phyloP scores from a whole-genome alignment of 768 basidiomycete genomes.

The Pleurotus platypus region DNA sequence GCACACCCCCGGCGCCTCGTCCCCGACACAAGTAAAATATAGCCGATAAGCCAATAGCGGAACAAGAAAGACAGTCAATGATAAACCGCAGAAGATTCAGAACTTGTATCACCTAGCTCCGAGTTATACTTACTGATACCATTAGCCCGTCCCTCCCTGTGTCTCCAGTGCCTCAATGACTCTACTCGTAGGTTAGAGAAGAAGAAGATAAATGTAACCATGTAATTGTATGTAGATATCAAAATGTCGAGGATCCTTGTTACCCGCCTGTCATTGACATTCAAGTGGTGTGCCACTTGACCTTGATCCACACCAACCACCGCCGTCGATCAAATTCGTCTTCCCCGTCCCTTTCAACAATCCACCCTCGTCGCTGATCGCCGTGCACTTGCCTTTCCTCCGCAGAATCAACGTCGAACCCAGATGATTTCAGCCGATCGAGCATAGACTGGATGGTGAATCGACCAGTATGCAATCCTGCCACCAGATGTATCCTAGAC shows the following conservation, averaged over 20 bases:
- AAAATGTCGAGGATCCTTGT: not conserved
- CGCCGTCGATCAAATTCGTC: slow-evolving; percentile 64
- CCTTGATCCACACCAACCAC: slow-evolving; percentile 69
- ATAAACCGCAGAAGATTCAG: not conserved
- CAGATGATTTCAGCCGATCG: slow-evolving; percentile 27
- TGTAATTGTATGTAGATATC: slow-evolving; percentile 6
- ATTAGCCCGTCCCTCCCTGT: too few species aligned
- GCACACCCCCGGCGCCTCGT: slow-evolving; percentile 18
- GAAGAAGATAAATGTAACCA: too few species aligned
- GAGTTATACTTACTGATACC: too few species aligned
- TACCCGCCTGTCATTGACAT: too few species aligned
- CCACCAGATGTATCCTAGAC: slow-evolving; percentile 62
- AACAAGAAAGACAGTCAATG: not conserved
- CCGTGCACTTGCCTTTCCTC: slow-evolving; percentile 47
- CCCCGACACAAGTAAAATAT: slow-evolving; percentile 1
- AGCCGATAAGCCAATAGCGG: not conserved
- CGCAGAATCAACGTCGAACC: slow-evolving; percentile 42
- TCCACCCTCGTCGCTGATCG: slow-evolving; percentile 42
- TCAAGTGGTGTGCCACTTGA: slow-evolving; percentile 37
- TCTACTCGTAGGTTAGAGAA: too few species aligned
- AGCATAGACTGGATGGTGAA: slow-evolving; percentile 69
- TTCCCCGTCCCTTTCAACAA: slow-evolving; percentile 47
- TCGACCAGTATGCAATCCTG: slow-evolving; percentile 73
- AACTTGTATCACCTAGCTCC: slow-evolving; percentile 1
- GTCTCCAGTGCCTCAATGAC: too few species aligned